A percentile compares a stretch with the other conserved stretches of the same genome.
These are phyloP conservation scores for Eimeria praecox DNA, from an alignment of 169 alveolate species.

Conservation along the genomic window DNA sequence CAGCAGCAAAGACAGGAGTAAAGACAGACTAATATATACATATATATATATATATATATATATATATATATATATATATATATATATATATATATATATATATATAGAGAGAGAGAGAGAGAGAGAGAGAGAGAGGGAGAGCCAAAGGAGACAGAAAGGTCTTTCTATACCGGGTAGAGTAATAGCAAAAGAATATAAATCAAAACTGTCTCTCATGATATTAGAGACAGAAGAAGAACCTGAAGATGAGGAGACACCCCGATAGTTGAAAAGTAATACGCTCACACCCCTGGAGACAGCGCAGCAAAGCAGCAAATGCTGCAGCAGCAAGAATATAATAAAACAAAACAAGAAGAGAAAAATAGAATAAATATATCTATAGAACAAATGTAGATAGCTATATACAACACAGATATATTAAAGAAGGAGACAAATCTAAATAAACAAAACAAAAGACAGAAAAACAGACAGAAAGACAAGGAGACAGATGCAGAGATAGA, in stretches of 20 bases:
- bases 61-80: not conserved
- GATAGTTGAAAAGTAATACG: not conserved
- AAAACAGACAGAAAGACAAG: not conserved
- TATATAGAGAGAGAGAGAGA: not conserved
- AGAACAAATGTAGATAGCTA: too few species aligned
- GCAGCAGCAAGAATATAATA: not conserved
- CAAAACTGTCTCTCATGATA: not conserved
- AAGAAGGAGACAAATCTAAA: not conserved
- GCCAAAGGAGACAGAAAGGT: not conserved
- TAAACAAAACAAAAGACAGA: not conserved
- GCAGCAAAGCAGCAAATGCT: not conserved
- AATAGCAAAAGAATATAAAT: not conserved
- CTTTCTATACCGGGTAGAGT: not conserved
- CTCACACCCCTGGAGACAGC: conserved; percentile 41
- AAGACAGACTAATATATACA: not conserved
- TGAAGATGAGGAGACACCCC: conserved; percentile 32
- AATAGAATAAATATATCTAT: not conserved
- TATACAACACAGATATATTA: too few species aligned
- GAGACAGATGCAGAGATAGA: too few species aligned
- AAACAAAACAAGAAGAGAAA: not conserved
- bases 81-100: not conserved
- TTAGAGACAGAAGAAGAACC: not conserved
- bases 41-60: not conserved
- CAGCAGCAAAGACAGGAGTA: not conserved
- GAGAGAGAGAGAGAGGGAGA: not conserved